Evolutionary conservation across 2,329 filamentous ascomycete species (phyloP), one percentile per base, ranked within the genome.

Genomic region (Arthrobotrys iridis): DNA sequence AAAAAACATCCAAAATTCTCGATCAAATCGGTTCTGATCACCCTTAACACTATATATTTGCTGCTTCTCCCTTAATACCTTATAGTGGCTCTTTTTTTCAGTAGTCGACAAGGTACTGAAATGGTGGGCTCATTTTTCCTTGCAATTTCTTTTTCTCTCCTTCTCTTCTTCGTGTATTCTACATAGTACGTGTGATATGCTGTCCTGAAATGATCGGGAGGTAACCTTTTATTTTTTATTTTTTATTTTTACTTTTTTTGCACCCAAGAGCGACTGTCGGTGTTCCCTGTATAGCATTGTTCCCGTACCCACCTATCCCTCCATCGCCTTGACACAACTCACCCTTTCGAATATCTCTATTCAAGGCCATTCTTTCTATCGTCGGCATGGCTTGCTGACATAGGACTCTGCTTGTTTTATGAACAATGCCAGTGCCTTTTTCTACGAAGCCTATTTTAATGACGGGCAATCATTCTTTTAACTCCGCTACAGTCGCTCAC

Each of bases 251-350:
- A 20, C 10, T 3, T 33, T 40, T n/a, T n/a, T n/a, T n/a, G n/a
- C 35, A 2, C 35, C 7, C 35, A 40, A 22, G 65, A 60, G 55
- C 64, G 64, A 60, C 43, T 68, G 65, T 68, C 45, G 65, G 65
- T 18, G 65, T 68, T 33, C 30, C 24, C 8, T 60, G 55, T 68
- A 24, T 55, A 13, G 33, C 15, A 57, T 24, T 41, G 35, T 15
- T 15, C 18, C 24, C 15, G 18, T 35, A 58, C 11, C 30, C 6
- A 18, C 28, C 10, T 41, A 22, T 30, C 33, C 22, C 11, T 28
- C 45, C 20, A 6, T 11, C 43, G 1, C 10, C 22, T 4, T 15
- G 15, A 4, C 33, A 37, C 18, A n/a, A n/a, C 37, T 30, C 30
- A 26, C 20, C 40, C 20, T 43, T 55, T 43, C 35, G 2, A n/a